A percentile compares a stretch with the other conserved stretches of the same genome.
Conservation (phyloP, 2,329 filamentous ascomycete genomes). For the Aspergillus persii region DNA sequence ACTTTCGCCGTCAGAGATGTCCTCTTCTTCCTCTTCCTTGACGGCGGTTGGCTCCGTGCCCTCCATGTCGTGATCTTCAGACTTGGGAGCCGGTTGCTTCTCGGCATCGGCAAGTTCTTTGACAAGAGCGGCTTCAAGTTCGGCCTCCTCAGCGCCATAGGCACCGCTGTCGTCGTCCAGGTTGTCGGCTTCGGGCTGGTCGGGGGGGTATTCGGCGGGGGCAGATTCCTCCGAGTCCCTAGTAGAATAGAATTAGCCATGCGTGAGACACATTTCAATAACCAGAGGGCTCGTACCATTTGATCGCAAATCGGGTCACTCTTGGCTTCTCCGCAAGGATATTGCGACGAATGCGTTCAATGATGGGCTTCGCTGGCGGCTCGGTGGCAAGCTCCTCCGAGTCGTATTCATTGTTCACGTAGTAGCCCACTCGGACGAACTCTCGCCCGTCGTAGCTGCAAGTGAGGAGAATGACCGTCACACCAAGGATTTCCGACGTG, state of each 20-base stretch:
- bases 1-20: constrained; percentile 71
- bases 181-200: constrained; percentile 92
- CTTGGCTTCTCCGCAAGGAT: constrained; percentile 95
- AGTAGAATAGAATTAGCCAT: constrained; percentile 8
- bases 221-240: constrained; percentile 99
- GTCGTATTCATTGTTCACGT: constrained; percentile 99
- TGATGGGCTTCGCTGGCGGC: constrained; percentile 84
- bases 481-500: constrained; percentile 90
- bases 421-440: constrained; percentile 97
- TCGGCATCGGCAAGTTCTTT: constrained; percentile 51
- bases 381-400: constrained; percentile 84
- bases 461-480: constrained; percentile 93
- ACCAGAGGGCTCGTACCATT: constrained; percentile 65
- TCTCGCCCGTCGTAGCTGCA: constrained; percentile 96
- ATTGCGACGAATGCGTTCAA: constrained; percentile 89
- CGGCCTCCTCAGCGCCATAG: constrained; percentile 88
- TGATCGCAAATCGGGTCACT: constrained; percentile 96
- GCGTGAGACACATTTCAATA: not conserved
- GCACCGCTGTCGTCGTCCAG: constrained; percentile 76
- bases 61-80: constrained; percentile 72
- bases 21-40: constrained; percentile 57
- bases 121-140: constrained; percentile 64
- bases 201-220: constrained; percentile 91
- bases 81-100: constrained; percentile 33
- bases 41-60: constrained; percentile 59